Percentiles rank a stretch among this genome's conserved stretches.
Conservation (phyloP, 2,329 filamentous ascomycete genomes). For the Hymenoscyphus infarciens region DNA sequence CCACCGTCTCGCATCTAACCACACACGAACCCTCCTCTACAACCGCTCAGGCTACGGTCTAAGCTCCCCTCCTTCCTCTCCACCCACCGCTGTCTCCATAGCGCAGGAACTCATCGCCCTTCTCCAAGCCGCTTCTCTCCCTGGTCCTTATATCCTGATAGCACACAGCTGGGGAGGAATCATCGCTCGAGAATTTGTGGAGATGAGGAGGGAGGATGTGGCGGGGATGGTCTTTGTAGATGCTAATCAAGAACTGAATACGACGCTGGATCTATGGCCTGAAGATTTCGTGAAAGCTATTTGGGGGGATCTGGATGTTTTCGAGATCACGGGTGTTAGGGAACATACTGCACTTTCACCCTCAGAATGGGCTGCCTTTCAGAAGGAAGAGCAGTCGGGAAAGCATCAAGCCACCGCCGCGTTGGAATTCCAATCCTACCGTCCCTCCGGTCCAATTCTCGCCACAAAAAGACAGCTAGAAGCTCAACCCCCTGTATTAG, state of each 20-base stretch:
- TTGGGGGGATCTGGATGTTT: slow-evolving; percentile 4
- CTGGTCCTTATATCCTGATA: slow-evolving; percentile 14
- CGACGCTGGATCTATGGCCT: neutral
- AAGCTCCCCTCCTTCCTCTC: slow-evolving; percentile 8
- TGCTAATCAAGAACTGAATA: slow-evolving; percentile 9
- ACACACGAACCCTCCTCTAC: slow-evolving; percentile 25
- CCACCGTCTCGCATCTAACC: slow-evolving; percentile 17
- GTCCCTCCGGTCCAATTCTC: slow-evolving; percentile 7
- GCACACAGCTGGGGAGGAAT: slow-evolving; percentile 19
- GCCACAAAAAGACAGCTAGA: slow-evolving; percentile 22
- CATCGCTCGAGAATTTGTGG: slow-evolving; percentile 18
- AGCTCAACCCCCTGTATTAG: slow-evolving; percentile 6
- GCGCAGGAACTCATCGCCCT: slow-evolving; percentile 12
- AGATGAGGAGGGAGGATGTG: slow-evolving; percentile 12
- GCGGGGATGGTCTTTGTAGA: slow-evolving; percentile 18
- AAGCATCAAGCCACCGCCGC: neutral
- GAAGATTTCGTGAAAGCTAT: slow-evolving; percentile 6
- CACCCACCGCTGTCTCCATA: slow-evolving; percentile 9
- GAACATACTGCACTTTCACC: neutral
- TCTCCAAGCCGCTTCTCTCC: slow-evolving; percentile 10
- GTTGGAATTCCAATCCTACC: neutral
- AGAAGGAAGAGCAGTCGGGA: neutral
- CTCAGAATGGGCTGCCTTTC: slow-evolving; percentile 10
- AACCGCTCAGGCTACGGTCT: slow-evolving; percentile 26
- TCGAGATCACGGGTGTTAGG: slow-evolving; percentile 8